Percentiles rank a stretch among this genome's conserved stretches.
Evolutionary conservation across 2,329 filamentous ascomycete species (phyloP).

Genomic region (Diaporthe citriasiana): DNA sequence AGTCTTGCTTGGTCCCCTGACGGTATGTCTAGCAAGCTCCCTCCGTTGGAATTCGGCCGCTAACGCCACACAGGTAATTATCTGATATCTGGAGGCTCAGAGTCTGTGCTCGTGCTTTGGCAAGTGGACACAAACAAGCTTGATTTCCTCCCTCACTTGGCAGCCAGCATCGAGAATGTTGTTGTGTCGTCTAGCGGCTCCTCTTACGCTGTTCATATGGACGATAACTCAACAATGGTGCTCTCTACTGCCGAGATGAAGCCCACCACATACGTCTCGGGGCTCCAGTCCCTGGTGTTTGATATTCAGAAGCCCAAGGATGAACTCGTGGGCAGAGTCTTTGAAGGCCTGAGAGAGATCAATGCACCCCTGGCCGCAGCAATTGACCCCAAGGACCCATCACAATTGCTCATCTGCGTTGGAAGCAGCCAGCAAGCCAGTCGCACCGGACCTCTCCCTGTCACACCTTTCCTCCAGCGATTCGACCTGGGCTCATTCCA

Average conservation of each 20-base stretch:
- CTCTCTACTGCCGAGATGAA: slow-evolving; percentile 91
- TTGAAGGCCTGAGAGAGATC: slow-evolving; percentile 59
- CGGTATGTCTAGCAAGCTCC: slow-evolving; percentile 66
- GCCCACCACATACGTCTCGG: slow-evolving; percentile 86
- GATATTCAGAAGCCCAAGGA: slow-evolving; percentile 65
- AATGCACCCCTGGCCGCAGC: slow-evolving; percentile 69
- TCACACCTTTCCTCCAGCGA: slow-evolving; percentile 79
- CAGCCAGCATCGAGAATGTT: slow-evolving; percentile 86
- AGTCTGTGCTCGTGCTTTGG: slow-evolving; percentile 92
- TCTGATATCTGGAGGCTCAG: slow-evolving; percentile 90
- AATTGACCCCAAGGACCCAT: slow-evolving; percentile 73
- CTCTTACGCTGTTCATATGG: slow-evolving; percentile 86
- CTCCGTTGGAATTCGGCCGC: slow-evolving; percentile 42
- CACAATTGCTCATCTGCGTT: slow-evolving; percentile 77
- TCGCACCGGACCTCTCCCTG: slow-evolving; percentile 63
- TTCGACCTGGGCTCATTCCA: slow-evolving; percentile 86
- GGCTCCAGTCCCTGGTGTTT: slow-evolving; percentile 78
- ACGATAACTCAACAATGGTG: slow-evolving; percentile 93
- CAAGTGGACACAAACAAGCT: slow-evolving; percentile 89
- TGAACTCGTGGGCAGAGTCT: slow-evolving; percentile 66
- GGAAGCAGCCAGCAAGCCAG: slow-evolving; percentile 71
- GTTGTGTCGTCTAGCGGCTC: slow-evolving; percentile 84
- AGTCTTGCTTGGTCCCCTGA: slow-evolving; percentile 93
- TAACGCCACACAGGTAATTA: slow-evolving; percentile 79
- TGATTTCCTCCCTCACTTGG: slow-evolving; percentile 91